Conservation (phyloP, 2,329 filamentous ascomycete species). For the Plectosphaerella cucumerina region DNA sequence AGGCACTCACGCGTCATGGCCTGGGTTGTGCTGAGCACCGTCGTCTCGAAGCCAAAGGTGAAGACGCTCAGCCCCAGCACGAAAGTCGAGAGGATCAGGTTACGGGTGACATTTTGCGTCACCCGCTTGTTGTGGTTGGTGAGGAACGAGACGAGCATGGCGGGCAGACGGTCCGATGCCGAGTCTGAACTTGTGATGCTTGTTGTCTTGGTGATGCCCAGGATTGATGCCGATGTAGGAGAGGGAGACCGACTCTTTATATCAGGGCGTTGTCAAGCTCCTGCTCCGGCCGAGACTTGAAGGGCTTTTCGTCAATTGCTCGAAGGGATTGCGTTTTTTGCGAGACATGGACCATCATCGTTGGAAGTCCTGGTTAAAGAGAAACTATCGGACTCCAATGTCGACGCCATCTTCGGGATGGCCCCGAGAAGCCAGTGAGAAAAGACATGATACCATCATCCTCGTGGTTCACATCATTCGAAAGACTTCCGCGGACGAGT, state of each 20-base stretch:
- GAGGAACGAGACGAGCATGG: constrained; percentile 8
- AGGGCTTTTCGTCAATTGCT: no score
- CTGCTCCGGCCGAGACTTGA: background rate
- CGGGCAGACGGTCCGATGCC: background rate
- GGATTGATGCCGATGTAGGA: no score
- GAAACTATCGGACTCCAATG: no score
- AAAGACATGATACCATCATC: background rate
- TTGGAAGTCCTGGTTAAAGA: no score
- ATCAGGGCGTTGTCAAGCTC: background rate
- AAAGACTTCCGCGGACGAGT: background rate
- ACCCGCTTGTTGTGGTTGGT: constrained; percentile 14
- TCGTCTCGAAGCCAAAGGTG: constrained; percentile 15
- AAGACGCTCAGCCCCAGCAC: constrained; percentile 16
- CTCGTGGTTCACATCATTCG: background rate
- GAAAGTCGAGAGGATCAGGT: constrained; percentile 13
- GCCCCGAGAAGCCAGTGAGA: background rate
- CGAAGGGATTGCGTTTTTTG: no score
- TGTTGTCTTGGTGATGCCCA: background rate
- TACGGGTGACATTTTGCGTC: constrained; percentile 12
- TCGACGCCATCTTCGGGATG: background rate
- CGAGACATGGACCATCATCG: no score
- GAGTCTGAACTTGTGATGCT: background rate
- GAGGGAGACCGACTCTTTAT: no score
- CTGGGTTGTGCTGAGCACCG: constrained; percentile 15
- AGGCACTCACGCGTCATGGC: constrained; percentile 14